A percentile compares a stretch with the other conserved stretches of the same genome.
These are phyloP conservation scores for Aristolochia contorta DNA, from an alignment of 164 flowering plant species.

Conservation along the genomic window DNA sequence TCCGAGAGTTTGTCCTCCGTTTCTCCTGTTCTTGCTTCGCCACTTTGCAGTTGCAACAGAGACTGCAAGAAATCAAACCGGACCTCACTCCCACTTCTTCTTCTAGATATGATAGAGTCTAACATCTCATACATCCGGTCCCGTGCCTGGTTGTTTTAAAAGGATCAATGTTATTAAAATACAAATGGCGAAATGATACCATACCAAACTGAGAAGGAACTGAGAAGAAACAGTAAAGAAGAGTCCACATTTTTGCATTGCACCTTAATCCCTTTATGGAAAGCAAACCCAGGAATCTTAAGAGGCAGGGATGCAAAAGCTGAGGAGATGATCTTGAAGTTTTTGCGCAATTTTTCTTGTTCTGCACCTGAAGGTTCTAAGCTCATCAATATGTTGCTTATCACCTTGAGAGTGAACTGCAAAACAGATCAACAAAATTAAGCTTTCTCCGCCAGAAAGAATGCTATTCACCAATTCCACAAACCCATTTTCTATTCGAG, in stretches of 20 bases:
- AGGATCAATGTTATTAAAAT: too few relatives aligned
- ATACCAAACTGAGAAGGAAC: neutral
- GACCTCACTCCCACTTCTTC: constrained; percentile 31
- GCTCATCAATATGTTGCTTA: constrained; percentile 62
- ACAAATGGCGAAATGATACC: too few relatives aligned
- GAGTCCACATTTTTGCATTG: too few relatives aligned
- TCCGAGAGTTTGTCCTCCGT: constrained; percentile 50
- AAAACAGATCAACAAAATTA: constrained; percentile 3
- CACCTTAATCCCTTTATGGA: constrained; percentile 58
- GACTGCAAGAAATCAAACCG: constrained; percentile 48
- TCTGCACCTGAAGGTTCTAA: constrained; percentile 54
- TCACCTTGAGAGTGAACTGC: constrained; percentile 66
- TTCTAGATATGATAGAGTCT: constrained; percentile 30
- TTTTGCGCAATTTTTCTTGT: constrained; percentile 49
- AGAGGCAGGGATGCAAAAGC: constrained; percentile 59
- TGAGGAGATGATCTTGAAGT: constrained; percentile 56
- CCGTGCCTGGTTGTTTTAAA: constrained; percentile 31
- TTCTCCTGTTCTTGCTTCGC: constrained; percentile 14
- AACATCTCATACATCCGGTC: constrained; percentile 50
- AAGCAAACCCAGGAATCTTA: constrained; percentile 61
- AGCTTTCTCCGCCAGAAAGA: too few relatives aligned
- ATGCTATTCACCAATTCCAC: too few relatives aligned
- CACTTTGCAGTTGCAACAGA: constrained; percentile 38
- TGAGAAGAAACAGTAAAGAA: neutral
- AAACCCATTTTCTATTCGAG: too few relatives aligned